These are phyloP conservation scores for Leonotis leonurus DNA, from an alignment of 257 asterid genomes.

Conservation along the genomic window DNA sequence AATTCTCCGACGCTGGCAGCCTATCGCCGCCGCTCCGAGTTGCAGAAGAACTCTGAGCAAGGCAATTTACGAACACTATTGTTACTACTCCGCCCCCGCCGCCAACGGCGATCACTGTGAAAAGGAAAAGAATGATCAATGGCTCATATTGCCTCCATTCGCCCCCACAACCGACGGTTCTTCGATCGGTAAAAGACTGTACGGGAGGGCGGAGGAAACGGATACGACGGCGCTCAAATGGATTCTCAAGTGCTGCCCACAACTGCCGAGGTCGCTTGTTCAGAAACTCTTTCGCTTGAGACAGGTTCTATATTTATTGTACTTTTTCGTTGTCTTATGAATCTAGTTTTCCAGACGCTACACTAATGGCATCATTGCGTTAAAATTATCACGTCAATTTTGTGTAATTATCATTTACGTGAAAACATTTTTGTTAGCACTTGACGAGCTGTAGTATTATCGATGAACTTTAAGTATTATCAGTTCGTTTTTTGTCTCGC, in stretches of 20 bases:
- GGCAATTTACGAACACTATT: not conserved
- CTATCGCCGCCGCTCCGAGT: conserved; percentile 16
- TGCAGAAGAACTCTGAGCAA: not conserved
- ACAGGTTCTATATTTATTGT: too few relatives aligned
- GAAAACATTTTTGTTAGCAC: not conserved
- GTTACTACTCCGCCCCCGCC: conserved; percentile 20
- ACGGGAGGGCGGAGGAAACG: conserved; percentile 19
- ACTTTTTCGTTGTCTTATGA: too few relatives aligned
- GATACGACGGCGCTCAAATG: conserved; percentile 68
- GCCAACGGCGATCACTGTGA: conserved; percentile 13
- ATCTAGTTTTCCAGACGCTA: not conserved
- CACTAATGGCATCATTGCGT: not conserved
- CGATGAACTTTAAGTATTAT: not conserved
- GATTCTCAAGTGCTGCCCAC: conserved; percentile 77
- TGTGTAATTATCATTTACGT: not conserved
- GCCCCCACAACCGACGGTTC: conserved; percentile 42
- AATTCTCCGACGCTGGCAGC: conserved; percentile 31
- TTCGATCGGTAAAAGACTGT: conserved; percentile 42
- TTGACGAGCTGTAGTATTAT: not conserved
- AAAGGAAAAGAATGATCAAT: conserved; percentile 23
- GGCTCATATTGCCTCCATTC: conserved; percentile 70
- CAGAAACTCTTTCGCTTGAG: conserved; percentile 85
- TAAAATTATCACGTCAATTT: too few relatives aligned
- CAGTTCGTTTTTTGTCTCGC: not conserved
- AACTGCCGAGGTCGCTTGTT: conserved; percentile 73